Evolutionary conservation across 2,329 filamentous ascomycete genomes (phyloP), one percentile per base, ranked within the genome.

Genomic region (Epichloe coenophiala): DNA sequence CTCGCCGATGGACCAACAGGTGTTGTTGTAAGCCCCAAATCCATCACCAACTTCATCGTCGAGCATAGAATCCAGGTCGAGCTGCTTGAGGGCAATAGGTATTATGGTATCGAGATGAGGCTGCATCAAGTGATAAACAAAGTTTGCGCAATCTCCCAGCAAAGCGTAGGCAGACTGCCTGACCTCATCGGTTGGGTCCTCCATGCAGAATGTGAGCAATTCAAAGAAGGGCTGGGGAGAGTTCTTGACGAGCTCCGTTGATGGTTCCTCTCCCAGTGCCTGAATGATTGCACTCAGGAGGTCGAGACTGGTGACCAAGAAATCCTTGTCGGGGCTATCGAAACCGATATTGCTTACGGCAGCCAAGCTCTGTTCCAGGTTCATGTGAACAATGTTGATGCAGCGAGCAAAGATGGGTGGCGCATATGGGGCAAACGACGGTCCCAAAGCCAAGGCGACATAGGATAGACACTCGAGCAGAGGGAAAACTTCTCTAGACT

Each of bases 401-500:
- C 91, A 97, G 56, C 93, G 81, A 50, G 76, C 73, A 70, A 97
- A 98, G 49, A 98, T 88, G 5, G 88, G 84, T 52, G 80, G 75
- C 1, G 93, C 88, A 62, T 90, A 98, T 5, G 86, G 87, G 4
- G 87, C 77, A 63, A 98, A 98, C 1, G 78, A 75, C 57, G 84
- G 77, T 35, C 86, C 86, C 41, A 98, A 81, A 3, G 93, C 88
- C 60, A 87, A 84, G 47, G 90, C 86, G 41, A 98, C 86, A 62
- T 95, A 98, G 1, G 93, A 95, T 42, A 98, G 77, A 63, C 93
- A 98, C 67, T 97, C 93, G n/a, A 97, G 75, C 45, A 98, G 72
- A 1, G 93, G 90, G 65, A 98, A 96, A 53, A 98, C 77, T 69
- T 98, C 93, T 57, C 89, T 80, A 3, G 91, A 95, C 63, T 95